These are phyloP conservation scores for Corymbia calophylla DNA, from an alignment of 441 rosid species.

Conservation along the genomic window DNA sequence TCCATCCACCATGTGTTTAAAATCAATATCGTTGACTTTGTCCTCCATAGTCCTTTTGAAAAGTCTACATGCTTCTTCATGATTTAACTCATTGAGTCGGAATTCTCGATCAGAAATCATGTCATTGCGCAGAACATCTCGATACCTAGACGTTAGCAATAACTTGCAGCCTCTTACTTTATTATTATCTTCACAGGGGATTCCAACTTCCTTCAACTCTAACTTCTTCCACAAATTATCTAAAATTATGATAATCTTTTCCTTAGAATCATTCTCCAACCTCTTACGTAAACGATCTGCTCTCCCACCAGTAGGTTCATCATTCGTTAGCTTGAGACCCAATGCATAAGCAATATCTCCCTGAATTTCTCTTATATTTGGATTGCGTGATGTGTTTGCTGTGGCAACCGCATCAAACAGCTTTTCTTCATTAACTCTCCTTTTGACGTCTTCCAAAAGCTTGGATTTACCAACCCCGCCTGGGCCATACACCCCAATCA, in stretches of 20 bases:
- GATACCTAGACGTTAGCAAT: not conserved
- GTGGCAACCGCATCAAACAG: no score
- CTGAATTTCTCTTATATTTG: accelerated
- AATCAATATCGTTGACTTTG: accelerated
- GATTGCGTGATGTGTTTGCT: not conserved
- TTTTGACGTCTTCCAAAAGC: no score
- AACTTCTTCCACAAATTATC: not conserved
- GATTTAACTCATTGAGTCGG: not conserved
- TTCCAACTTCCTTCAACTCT: not conserved
- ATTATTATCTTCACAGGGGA: not conserved
- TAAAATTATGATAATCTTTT: not conserved
- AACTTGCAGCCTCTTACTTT: accelerated
- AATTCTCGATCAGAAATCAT: accelerated
- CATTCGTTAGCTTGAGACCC: accelerated
- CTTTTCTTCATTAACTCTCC: no score
- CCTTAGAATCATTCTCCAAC: accelerated
- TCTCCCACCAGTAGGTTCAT: not conserved
- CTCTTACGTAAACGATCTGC: accelerated
- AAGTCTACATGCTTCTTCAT: not conserved
- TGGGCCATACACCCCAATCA: no score
- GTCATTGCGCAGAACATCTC: not conserved
- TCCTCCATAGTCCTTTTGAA: accelerated
- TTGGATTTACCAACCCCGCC: no score
- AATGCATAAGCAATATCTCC: accelerated
- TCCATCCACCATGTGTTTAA: accelerated